Evolutionary conservation across 768 basidiomycete genomes (phyloP), one percentile per base, ranked within the genome.

Genomic region (Pholiota molesta): DNA sequence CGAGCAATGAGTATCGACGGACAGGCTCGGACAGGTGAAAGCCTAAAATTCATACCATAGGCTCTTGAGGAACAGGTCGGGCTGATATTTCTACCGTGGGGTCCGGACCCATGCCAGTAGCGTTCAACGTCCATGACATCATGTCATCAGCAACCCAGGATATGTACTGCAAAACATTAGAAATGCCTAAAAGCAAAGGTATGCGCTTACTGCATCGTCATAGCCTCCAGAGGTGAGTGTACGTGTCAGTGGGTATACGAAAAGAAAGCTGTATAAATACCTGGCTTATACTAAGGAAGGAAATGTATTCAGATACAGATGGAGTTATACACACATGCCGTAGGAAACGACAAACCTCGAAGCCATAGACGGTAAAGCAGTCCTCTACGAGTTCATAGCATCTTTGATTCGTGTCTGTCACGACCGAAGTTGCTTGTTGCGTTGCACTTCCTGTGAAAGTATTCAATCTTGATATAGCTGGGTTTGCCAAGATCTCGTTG

Each of bases 351-450:
- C 78, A 51, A 28, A 84, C 85, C 79, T 95, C 91, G 66, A 91
- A 93, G 2, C 90, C 94, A 70, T 92, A 97, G 1, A 84, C 76
- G 5, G 86, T 81, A 70, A 81, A 90, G 68, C 89, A 86, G 21
- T 78, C 80, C 5, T 23, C 68, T 58, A 61, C 77, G 66, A 73
- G 74, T 70, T 85, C 82, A 70, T 95, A 96, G 71, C 92, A 93
- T 29, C 75, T 71, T 71, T 87, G 88, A 72, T 92, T 80, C 14
- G 92, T 92, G 11, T 66, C 61, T 0, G 89, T 82, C 14, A 94
- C 78, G 19, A 79, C 88, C 5, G 93, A 95, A 0, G 89, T 89
- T 2, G 94, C 90, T 69, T 96, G 92, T 72, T 97, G 95, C 70
- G 84, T 92, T 8, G 82, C 83, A 55, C 90, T 91, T 44, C 95